Base-by-base conservation (phyloP, 2,329 filamentous ascomycete genomes). In the Fulvia fulva region DNA sequence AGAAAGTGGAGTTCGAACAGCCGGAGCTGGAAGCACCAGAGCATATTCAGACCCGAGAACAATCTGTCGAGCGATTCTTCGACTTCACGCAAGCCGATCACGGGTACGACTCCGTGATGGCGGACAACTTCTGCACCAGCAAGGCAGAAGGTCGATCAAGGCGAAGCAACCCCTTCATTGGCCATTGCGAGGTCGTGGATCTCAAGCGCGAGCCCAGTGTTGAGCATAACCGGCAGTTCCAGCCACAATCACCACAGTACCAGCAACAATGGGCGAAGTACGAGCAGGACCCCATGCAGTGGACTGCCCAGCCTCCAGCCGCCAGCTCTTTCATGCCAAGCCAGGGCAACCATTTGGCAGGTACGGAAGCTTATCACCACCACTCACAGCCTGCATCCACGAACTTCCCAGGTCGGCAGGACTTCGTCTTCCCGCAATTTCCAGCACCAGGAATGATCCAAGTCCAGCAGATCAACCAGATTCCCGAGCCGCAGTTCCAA, bases 401-500 rank as follows among this genome's bases (percentile, higher is more conserved):
- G 16, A 59, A 41, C 22, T 64, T 64, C 19, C 56, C 54, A 30
- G 59, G 57, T 14, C 53, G 49, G 19, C 59, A 59, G 47, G 57
- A 60, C 47, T 64, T 56, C 45, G 49, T 55, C 22, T 59, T 60
- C n/a, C 45, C 56, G 8, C 60, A 52, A 11, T 61, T 57, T 34
- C 63, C 21, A 49, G 11, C 44, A 47, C 28, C 46, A 53, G 51
- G 56, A n/a, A 57, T 58, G n/a, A 41, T 62, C 4, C 62, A 63
- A 25, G 55, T 60, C 41, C 32, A 64, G 32, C 61, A 63, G 23
- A 58, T 60, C 50, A 25, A 34, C n/a, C 58, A 65, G n/a, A 21
- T 61, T 1, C 57, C 64, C 5, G 62, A 66, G 46, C 63, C 67
- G 26, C 61, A 65, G 25, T 64, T 66, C 32, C 62, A 68, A 14